Evolutionary conservation across 306 rosid species (phyloP).

Genomic region (Quercus wislizeni): DNA sequence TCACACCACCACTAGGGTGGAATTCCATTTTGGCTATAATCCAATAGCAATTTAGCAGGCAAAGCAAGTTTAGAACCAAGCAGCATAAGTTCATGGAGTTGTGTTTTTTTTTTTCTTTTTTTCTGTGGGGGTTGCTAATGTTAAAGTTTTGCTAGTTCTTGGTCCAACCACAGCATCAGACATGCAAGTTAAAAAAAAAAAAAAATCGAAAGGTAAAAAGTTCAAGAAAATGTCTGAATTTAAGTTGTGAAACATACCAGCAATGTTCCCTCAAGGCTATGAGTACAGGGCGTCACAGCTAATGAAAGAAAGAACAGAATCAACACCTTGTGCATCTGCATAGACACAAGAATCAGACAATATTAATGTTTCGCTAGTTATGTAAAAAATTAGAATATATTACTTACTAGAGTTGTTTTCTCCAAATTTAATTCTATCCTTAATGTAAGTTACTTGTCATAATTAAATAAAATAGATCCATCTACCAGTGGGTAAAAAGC

Average conservation of each 20-base stretch:
- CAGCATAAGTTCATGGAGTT: neutral
- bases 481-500: neutral
- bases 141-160: neutral
- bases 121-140: too few relatives aligned
- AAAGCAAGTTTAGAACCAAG: neutral
- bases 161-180: neutral
- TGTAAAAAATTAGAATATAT: neutral
- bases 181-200: neutral
- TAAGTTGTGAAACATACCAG: constrained; percentile 35
- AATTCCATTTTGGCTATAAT: too few relatives aligned
- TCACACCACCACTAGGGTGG: too few relatives aligned
- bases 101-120: neutral
- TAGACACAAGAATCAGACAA: neutral
- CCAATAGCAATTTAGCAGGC: too few relatives aligned
- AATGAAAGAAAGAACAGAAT: constrained; percentile 57
- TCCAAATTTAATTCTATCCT: neutral
- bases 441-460: neutral
- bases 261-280: constrained; percentile 61
- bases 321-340: constrained; percentile 61
- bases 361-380: neutral
- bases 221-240: neutral
- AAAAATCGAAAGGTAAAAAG: neutral
- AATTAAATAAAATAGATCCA: neutral
- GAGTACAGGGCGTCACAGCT: constrained; percentile 57
- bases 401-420: neutral